Base-by-base conservation (phyloP, 371 early-diverging fungal species). In the Mortierella sp. region DNA sequence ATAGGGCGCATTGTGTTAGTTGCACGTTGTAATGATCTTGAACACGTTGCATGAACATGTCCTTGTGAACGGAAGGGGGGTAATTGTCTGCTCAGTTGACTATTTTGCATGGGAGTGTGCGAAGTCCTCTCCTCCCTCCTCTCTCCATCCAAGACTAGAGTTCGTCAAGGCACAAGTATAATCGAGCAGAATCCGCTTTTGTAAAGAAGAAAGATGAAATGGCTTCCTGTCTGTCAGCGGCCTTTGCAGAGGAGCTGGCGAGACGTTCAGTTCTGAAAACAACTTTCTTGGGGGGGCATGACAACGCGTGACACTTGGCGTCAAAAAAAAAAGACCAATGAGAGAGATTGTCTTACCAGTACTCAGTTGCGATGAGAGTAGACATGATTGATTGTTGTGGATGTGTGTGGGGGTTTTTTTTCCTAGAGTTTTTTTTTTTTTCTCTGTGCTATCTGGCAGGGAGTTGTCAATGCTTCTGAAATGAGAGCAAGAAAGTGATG, bases 361-460 rank as follows among this genome's bases (percentile, higher is more conserved):
- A 76, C 22, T 76, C 76, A 21, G 71, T 76, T 45, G 76, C 63
- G 58, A 71, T 68, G 32, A 59, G 76, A 16, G 33, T 6, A 28
- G 70, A 52, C 71, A 71, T 76, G 63, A 47, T 64, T 58, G 40
- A 16, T 55, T 28, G 9, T 28, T 55, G 55, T 52, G 22, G 28
- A 55, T 55, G 55, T 10, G 28, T n/a, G n/a, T n/a, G 28, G 2
- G 2, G 28, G 28, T 28, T 28, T 28, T 28, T 10, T 9, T 50
- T n/a, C n/a, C 0, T 50, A 16, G 50, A n/a, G n/a, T 19, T 11
- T 16, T 8, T n/a, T 50, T 6, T 48, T 13, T 6, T 48, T 48
- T 48, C 15, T 43, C 1, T 3, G 45, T 6, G 45, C 16, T 16
- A 15, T 11, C 45, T 45, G 11, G 16, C 15, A 45, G 45, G 45